A percentile compares a stretch with the other conserved stretches of the same genome.
Conservation (phyloP, 2,329 filamentous ascomycete species). For the Apiospora saccharicola region DNA sequence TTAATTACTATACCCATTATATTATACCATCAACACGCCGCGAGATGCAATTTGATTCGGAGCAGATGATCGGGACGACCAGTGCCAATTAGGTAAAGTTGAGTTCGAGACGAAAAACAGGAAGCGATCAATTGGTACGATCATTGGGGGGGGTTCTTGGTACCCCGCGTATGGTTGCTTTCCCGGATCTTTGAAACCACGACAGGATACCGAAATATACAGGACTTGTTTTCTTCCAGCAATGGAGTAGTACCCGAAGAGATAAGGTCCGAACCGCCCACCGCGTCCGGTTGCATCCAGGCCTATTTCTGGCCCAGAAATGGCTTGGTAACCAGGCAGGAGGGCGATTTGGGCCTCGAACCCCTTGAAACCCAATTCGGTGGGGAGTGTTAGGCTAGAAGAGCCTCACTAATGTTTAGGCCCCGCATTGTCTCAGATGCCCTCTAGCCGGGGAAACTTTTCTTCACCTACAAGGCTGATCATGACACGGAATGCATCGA, state of each 20-base stretch:
- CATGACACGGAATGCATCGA: background rate
- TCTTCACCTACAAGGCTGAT: background rate
- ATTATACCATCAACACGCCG: background rate
- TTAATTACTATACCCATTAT: conserved; percentile 10
- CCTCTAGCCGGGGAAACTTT: background rate
- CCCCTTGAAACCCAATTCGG: conserved; percentile 9
- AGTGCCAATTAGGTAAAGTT: background rate
- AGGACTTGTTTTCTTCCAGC: background rate
- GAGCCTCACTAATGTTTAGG: conserved; percentile 18
- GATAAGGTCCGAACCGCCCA: background rate
- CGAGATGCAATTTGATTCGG: background rate
- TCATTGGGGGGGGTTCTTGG: background rate
- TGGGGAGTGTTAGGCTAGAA: background rate
- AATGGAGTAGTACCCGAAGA: too few species aligned
- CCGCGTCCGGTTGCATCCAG: background rate
- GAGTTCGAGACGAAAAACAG: background rate
- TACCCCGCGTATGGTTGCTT: background rate
- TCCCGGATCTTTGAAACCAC: background rate
- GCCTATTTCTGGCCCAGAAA: background rate
- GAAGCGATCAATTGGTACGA: background rate
- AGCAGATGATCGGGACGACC: too few species aligned
- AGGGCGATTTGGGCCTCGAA: background rate
- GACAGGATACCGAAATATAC: background rate
- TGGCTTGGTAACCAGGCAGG: background rate
- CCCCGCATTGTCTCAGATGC: conserved; percentile 5